These are phyloP conservation scores for Tylopilus rubrobrunneus DNA, from an alignment of 768 basidiomycete species.

Conservation along the genomic window DNA sequence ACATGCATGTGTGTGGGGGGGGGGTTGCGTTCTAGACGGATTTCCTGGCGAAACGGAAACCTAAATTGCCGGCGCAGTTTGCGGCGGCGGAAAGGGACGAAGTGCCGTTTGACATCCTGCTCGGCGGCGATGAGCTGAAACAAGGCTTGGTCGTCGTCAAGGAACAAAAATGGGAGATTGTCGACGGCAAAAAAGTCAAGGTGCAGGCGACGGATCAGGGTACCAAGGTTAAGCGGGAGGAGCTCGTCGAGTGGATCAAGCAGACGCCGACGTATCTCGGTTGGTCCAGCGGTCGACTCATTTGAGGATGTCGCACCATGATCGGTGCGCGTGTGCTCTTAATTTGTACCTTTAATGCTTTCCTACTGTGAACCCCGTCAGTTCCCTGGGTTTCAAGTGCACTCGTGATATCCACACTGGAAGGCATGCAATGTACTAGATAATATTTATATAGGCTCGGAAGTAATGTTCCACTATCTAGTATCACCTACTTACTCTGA, in stretches of 20 bases:
- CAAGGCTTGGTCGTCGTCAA: constrained; percentile 87
- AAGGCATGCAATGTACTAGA: too few relatives aligned
- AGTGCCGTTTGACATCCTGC: constrained; percentile 88
- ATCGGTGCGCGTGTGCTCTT: neutral
- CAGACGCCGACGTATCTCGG: constrained; percentile 28
- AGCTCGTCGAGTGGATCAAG: constrained; percentile 64
- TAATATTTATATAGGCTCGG: too few relatives aligned
- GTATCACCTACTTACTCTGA: too few relatives aligned
- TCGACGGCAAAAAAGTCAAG: constrained; percentile 66
- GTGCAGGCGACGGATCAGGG: constrained; percentile 63
- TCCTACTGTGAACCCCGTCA: neutral
- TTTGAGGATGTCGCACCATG: constrained; percentile 5
- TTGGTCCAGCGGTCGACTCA: constrained; percentile 31
- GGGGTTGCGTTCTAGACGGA: constrained; percentile 57
- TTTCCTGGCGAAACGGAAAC: constrained; percentile 89
- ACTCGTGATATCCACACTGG: neutral
- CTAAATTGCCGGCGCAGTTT: constrained; percentile 84
- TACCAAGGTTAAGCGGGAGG: constrained; percentile 55
- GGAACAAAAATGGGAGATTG: constrained; percentile 80
- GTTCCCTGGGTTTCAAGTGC: neutral
- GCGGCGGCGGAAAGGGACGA: constrained; percentile 88
- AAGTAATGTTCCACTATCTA: too few relatives aligned
- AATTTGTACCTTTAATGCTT: constrained; percentile 8
- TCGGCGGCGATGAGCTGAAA: constrained; percentile 84
- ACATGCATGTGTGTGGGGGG: too few relatives aligned